Base-by-base conservation (phyloP, 805 yeast genomes). In the Zygosaccharomyces gambellarensis region DNA sequence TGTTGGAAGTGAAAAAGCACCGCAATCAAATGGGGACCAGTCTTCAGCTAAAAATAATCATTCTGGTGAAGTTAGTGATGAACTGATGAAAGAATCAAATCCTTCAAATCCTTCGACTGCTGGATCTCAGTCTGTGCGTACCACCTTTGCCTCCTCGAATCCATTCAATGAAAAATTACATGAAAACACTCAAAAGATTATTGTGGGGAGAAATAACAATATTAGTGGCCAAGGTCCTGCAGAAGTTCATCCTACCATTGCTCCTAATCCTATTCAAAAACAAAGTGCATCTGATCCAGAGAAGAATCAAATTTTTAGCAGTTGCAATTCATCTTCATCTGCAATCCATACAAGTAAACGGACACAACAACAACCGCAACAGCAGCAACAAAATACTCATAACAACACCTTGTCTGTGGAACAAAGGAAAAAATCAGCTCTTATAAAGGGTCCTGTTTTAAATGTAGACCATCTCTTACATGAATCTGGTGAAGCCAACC, bases 371-470 rank as follows among this genome's bases (percentile, higher is more conserved):
- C 25, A 21, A 17, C 30, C 42, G n/a, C 42, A 39, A 23, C 40
- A n/a, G 31, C 42, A 39, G 2, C 42, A 39, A 7, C 45, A 38
- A 4, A 39, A 46, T 31, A 32, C 46, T 23, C 46, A 45, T 5
- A 46, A 75, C 70, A 50, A 63, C 70, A 7, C 57, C 9, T 74
- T 78, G 5, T 71, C 82, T 1, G 75, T 82, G 3, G 97, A 90
- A 61, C 82, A 78, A 51, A 72, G 95, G 27, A 90, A 90, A 61
- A 75, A 88, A 45, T 80, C 83, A 10, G 96, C 97, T 0, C 68
- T 90, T 31, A 69, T 82, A 14, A 78, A 76, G 43, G 97, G 97
- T 0, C 97, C 97, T 0, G 81, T 94, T 4, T 62, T 90, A 44
- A 90, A 90, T 63, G 65, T 90, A 39, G 97, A 92, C 62, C 81